Evolutionary conservation across 2,329 filamentous ascomycete species (phyloP).

Genomic region (Pseudogymnoascus sp.): DNA sequence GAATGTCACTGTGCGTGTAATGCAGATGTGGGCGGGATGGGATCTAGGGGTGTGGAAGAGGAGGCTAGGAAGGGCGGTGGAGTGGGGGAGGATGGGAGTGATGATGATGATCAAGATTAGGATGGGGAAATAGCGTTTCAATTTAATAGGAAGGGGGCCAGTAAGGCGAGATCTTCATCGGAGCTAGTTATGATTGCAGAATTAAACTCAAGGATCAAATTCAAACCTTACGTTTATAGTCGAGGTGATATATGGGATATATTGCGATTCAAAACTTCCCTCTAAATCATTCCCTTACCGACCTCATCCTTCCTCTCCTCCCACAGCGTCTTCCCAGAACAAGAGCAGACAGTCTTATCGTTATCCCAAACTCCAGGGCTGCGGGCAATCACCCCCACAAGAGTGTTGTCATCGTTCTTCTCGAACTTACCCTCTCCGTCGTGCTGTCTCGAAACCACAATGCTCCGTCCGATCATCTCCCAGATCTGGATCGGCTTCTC

Average conservation of each 20-base stretch:
- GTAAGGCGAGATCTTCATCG: background rate
- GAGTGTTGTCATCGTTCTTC: constrained; percentile 71
- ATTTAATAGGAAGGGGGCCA: background rate
- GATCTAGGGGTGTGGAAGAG: background rate
- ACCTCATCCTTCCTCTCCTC: constrained; percentile 90
- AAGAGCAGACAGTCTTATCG: constrained; percentile 96
- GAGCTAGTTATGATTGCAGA: background rate
- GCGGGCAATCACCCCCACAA: constrained; percentile 88
- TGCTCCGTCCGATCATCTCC: constrained; percentile 91
- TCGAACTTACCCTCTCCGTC: constrained; percentile 51
- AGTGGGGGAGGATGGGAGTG: background rate
- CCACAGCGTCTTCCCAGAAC: constrained; percentile 96
- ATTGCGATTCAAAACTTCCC: constrained; percentile 23
- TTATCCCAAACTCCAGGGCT: constrained; percentile 99
- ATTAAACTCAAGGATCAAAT: background rate
- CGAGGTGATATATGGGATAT: background rate
- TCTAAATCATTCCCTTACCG: constrained; percentile 79
- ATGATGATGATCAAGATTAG: background rate
- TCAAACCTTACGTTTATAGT: background rate
- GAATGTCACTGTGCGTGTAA: constrained; percentile 57
- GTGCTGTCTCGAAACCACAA: constrained; percentile 68
- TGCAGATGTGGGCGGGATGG: constrained; percentile 11
- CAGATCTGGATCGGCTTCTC: constrained; percentile 80
- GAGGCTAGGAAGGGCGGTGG: background rate
- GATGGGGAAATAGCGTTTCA: background rate